A percentile compares a stretch with the other conserved stretches of the same genome.
Conservation (phyloP, 352 stramenopile species). For the Globisporangium cederbergense region DNA sequence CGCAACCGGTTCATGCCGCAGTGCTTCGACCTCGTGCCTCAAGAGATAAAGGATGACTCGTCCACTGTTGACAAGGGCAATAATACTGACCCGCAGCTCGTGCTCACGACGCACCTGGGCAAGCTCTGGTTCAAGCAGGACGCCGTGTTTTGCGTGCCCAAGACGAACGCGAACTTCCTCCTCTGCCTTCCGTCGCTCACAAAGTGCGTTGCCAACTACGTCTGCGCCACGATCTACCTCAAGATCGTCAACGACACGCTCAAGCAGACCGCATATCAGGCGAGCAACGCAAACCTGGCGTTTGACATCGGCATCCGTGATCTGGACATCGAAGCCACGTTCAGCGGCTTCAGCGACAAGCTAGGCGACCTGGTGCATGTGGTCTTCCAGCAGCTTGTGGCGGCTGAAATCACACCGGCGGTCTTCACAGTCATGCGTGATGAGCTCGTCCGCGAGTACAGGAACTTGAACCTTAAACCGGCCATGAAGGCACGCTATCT, state of each 20-base stretch:
- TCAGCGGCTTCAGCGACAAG: constrained; percentile 73
- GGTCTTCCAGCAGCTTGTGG: constrained; percentile 43
- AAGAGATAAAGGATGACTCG: background rate
- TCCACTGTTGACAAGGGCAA: background rate
- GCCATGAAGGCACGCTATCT: constrained; percentile 64
- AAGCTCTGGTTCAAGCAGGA: constrained; percentile 82
- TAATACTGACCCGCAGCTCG: constrained; percentile 26
- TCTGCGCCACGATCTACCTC: constrained; percentile 67
- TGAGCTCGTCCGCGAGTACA: constrained; percentile 64
- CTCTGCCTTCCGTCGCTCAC: constrained; percentile 52
- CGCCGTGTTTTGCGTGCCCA: constrained; percentile 56
- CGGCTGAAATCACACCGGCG: constrained; percentile 23
- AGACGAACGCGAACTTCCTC: constrained; percentile 65
- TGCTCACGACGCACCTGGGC: constrained; percentile 29
- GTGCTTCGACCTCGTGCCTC: constrained; percentile 45
- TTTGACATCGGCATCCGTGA: constrained; percentile 62
- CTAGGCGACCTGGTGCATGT: constrained; percentile 46
- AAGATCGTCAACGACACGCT: constrained; percentile 62
- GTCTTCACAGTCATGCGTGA: constrained; percentile 49
- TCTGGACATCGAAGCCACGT: constrained; percentile 58
- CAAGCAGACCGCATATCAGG: constrained; percentile 64
- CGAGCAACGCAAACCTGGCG: constrained; percentile 46
- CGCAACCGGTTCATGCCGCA: constrained; percentile 72
- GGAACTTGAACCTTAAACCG: constrained; percentile 65
- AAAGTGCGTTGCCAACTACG: constrained; percentile 34